Conservation (phyloP, 2,329 filamentous ascomycete species). For the Beauveria asiatica region DNA sequence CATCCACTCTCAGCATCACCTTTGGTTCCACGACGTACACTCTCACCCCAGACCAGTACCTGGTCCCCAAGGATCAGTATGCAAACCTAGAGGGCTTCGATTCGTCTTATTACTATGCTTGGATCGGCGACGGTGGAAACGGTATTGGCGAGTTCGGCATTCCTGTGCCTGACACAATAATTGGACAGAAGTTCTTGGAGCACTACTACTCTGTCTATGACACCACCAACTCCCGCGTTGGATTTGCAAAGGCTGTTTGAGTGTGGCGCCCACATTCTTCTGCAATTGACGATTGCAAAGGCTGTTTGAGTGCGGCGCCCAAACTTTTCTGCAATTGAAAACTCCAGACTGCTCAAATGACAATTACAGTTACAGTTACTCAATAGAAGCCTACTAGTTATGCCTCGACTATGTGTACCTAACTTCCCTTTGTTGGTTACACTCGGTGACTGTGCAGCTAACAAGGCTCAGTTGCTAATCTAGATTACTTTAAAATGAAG, state of each 20-base stretch:
- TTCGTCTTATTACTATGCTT: background rate
- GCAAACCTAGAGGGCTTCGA: background rate
- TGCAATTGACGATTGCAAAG: background rate
- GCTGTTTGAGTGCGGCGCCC: background rate
- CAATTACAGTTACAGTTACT: too few species aligned
- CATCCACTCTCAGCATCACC: background rate
- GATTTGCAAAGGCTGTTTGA: background rate
- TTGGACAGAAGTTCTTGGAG: background rate
- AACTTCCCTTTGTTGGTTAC: too few species aligned
- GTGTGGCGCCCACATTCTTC: too few species aligned
- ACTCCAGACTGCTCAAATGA: too few species aligned
- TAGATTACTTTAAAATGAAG: too few species aligned
- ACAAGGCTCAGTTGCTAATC: too few species aligned
- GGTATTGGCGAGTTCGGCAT: background rate
- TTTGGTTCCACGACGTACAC: background rate
- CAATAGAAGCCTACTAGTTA: too few species aligned
- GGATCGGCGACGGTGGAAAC: background rate
- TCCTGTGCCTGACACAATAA: background rate
- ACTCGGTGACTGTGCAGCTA: too few species aligned
- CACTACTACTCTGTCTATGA: background rate
- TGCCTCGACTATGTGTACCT: too few species aligned
- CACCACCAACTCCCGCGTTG: background rate
- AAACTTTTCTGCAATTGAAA: too few species aligned
- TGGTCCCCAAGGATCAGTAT: background rate
- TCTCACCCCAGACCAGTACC: background rate